Evolutionary conservation across 306 rosid genomes (phyloP), one percentile per base, ranked within the genome.

Genomic region (Canavalia gladiata): DNA sequence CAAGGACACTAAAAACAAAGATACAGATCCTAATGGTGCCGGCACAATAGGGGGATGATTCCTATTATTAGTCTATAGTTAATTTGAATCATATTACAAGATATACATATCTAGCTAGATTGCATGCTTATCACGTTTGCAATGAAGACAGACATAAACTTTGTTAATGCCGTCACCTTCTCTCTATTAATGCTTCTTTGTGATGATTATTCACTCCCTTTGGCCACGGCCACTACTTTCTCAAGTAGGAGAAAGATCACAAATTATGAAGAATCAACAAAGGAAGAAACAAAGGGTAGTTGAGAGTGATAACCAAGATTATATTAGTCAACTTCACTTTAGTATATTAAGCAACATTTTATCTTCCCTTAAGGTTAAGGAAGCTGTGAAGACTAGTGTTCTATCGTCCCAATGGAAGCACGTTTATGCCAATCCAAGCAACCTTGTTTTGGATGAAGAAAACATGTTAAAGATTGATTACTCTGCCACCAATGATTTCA

Each of bases 351-450:
- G 79, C 73, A 70, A 8, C 35, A 81, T 87, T 51, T 42, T 76
- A 10, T 72, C 90, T 59, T 52, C 37, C 1, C 67, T 87, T n/a
- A 37, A 9, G 3, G 75, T 11, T 0, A 81, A 8, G 29, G 87
- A 87, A 60, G 79, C 82, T 12, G 90, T 84, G 2, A 72, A 42
- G 13, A 84, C 86, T 2, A 72, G 86, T 62, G 75, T 33, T 39
- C 28, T 87, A 11, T 87, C 90, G 3, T 39, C 72, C 4, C 60
- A 54, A 54, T 87, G 86, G 84, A 54, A 49, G 18, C 1, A 77
- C 63, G 3, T 67, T 46, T 87, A 49, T 58, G 78, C 59, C 0
- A 18, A 41, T 33, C 86, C 84, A 34, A 52, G 18, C 3, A 77
- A 41, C n/a, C 84, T 87, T 65, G 1, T 28, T n/a, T 57, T 87